Evolutionary conservation across 2,329 filamentous ascomycete species (phyloP), one percentile per base, ranked within the genome.

Genomic region (Trichoderma semiorbis): DNA sequence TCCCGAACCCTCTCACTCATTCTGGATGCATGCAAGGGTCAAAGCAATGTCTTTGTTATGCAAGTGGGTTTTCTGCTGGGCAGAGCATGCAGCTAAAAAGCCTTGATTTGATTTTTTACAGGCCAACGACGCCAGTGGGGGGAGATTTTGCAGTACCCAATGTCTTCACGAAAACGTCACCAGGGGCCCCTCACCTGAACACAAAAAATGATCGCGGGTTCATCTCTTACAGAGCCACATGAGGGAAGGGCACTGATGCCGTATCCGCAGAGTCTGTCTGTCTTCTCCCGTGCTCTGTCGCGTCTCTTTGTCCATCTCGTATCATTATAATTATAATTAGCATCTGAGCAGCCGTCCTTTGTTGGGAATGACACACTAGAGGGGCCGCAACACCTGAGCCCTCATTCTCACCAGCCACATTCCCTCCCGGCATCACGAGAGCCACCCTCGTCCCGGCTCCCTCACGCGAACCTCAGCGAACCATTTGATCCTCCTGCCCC

Each of bases 101-200:
- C 57, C 57, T 60, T 60, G 57, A 60, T 60, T 60, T 60, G 57
- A 34, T 60, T 60, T 58, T 60, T 65, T 34, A 32, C 30, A 26
- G 28, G 57, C 28, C 57, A 34, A 7, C 57, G 30, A 60, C 18
- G 18, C 8, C 28, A 10, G 57, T 60, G 57, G 57, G 55, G 26
- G 36, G 63, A 32, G 21, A 14, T 28, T 32, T 34, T 32, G 39
- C 66, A 47, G 26, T 50, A 8, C 6, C 34, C 32, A 47, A 32
- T 50, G 57, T 36, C 55, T 69, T 69, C 30, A 61, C 55, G 24
- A 36, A 50, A 64, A 34, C 53, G 63, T 71, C 69, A 71, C 69
- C 62, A 32, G 69, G 64, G 53, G 16, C 62, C 61, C 69, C 69
- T 71, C 69, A 71, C 69, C 69, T 67, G 69, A 32, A 66, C 69